These are phyloP conservation scores for Sclerotinia subarctica DNA, from an alignment of 2,329 filamentous ascomycete genomes.

Conservation along the genomic window DNA sequence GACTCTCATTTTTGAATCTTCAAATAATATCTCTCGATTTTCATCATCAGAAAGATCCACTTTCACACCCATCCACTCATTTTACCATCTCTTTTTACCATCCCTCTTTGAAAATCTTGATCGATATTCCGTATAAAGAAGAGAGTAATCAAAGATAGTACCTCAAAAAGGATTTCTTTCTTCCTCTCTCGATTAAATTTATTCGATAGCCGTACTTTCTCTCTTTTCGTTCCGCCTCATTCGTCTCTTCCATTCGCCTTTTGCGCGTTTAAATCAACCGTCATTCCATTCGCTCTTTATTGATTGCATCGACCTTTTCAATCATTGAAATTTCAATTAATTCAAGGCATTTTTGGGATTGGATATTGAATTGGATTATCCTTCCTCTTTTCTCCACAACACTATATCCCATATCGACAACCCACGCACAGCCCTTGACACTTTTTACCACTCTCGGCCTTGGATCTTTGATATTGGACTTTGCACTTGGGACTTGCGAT, in stretches of 20 bases:
- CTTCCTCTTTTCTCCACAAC: not conserved
- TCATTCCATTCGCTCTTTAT: not conserved
- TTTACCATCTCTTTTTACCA: too few relatives aligned
- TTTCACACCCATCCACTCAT: not conserved
- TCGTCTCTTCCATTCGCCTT: not conserved
- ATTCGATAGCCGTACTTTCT: too few relatives aligned
- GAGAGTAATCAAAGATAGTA: not conserved
- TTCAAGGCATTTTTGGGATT: not conserved
- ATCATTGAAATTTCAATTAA: not conserved
- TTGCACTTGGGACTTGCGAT: too few relatives aligned
- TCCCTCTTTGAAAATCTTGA: too few relatives aligned
- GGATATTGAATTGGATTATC: not conserved
- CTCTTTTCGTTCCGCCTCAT: not conserved
- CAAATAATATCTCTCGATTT: not conserved
- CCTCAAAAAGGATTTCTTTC: not conserved
- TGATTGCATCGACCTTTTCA: not conserved
- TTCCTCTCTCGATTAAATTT: too few relatives aligned
- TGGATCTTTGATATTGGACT: too few relatives aligned
- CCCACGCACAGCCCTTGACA: not conserved
- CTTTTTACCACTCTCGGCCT: too few relatives aligned
- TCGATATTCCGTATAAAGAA: too few relatives aligned
- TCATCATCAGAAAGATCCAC: not conserved
- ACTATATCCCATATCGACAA: not conserved
- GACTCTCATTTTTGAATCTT: not conserved
- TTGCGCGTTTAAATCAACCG: not conserved